These are phyloP conservation scores for Nothopassalora personata DNA, from an alignment of 2,329 filamentous ascomycete genomes.

Conservation along the genomic window DNA sequence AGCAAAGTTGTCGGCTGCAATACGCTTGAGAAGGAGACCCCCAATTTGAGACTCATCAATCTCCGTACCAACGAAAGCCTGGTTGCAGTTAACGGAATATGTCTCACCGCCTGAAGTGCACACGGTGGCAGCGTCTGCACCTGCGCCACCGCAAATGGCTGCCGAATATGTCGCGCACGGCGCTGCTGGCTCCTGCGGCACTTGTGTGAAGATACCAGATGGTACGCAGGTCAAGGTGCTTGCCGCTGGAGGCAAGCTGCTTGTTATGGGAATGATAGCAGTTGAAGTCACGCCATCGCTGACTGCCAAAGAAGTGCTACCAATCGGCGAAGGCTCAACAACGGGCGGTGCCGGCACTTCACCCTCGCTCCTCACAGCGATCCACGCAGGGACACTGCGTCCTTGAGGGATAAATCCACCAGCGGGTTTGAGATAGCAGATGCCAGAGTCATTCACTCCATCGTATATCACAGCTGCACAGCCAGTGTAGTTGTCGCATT, in stretches of 20 bases:
- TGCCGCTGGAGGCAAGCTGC: not conserved
- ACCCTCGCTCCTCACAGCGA: not conserved
- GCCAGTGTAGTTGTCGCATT: conserved; percentile 15
- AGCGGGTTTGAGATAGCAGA: not conserved
- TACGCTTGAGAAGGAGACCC: conserved; percentile 7
- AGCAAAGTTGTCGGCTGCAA: conserved; percentile 11
- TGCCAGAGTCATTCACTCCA: conserved; percentile 1
- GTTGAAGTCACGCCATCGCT: not conserved
- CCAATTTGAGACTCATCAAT: not conserved
- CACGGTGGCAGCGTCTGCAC: not conserved
- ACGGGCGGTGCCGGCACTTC: not conserved
- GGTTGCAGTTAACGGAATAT: not conserved
- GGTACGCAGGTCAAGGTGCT: not conserved
- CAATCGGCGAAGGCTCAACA: not conserved
- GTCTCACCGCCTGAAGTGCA: not conserved
- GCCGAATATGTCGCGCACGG: not conserved
- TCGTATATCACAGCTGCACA: conserved; percentile 18
- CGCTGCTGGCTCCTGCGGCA: not conserved
- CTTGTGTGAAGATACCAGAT: not conserved
- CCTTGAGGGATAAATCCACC: not conserved
- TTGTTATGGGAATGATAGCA: not conserved
- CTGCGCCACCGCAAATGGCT: not conserved
- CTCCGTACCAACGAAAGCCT: not conserved
- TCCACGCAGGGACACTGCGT: not conserved
- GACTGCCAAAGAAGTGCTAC: not conserved